Percentiles rank a stretch among this genome's conserved stretches.
phyloP scores from a whole-genome alignment of 2,329 filamentous ascomycete species.

The Monilinia aucupariae region DNA sequence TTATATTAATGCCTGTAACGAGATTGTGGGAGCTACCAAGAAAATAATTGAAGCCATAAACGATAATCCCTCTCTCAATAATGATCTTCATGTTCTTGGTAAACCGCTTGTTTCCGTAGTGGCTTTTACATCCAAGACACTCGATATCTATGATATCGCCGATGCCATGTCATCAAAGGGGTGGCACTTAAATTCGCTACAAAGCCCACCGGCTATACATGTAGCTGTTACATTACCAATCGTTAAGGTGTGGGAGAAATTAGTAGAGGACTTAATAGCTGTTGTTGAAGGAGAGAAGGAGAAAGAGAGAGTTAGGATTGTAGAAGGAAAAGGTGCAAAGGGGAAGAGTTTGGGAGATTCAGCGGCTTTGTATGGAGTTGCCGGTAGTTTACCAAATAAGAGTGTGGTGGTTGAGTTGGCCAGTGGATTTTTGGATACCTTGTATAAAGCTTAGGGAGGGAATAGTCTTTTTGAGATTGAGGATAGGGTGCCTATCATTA shows the following conservation, averaged over 20 bases:
- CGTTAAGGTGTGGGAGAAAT: slow-evolving; percentile 70
- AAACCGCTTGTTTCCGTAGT: slow-evolving; percentile 85
- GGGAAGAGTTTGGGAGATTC: slow-evolving; percentile 70
- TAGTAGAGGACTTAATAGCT: slow-evolving; percentile 66
- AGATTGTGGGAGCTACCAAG: slow-evolving; percentile 83
- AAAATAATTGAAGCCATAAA: slow-evolving; percentile 72
- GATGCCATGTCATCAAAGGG: slow-evolving; percentile 79
- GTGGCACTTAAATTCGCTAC: slow-evolving; percentile 94
- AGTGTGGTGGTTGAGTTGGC: slow-evolving; percentile 87
- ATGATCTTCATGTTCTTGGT: slow-evolving; percentile 75
- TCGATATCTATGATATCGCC: slow-evolving; percentile 91
- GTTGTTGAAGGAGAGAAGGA: slow-evolving; percentile 70
- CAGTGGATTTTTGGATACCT: slow-evolving; percentile 81
- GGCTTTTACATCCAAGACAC: slow-evolving; percentile 74
- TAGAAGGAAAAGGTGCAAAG: slow-evolving; percentile 60
- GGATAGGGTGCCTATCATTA: neutral
- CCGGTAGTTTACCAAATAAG: slow-evolving; percentile 92
- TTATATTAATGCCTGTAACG: slow-evolving; percentile 79
- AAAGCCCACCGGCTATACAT: slow-evolving; percentile 87
- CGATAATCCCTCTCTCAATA: slow-evolving; percentile 59
- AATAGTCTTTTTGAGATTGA: neutral
- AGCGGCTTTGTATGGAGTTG: slow-evolving; percentile 88
- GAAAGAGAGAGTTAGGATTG: slow-evolving; percentile 67
- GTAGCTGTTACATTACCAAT: slow-evolving; percentile 89
- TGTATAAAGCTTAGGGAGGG: slow-evolving; percentile 70